Evolutionary conservation across 352 stramenopile genomes (phyloP), one percentile per base, ranked within the genome.

Genomic region (Pythium grandisporangium): DNA sequence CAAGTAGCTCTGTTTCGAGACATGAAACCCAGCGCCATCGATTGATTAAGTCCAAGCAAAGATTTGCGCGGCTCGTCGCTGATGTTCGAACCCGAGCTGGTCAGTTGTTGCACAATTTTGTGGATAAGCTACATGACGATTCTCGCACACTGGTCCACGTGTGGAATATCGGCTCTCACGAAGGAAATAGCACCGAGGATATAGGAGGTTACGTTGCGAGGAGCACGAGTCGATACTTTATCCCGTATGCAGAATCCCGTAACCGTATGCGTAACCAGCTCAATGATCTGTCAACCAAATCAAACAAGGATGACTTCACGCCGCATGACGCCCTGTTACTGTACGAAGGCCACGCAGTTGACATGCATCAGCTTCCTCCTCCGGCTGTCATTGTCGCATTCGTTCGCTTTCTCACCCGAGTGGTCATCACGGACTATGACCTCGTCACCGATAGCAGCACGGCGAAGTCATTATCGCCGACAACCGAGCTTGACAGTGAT

Each of bases 351-450:
- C 13, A 6, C 2, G 52, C 52, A 1, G 36, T 54, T 2, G 52
- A 60, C 20, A 20, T 25, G 0, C n/a, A 35, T 16, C 46, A 47
- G 16, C 17, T 60, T 1, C 47, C 52, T 1, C 52, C 52, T 1
- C 41, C 52, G 11, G 45, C 37, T 6, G 53, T 60, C 39, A 45
- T 60, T 14, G 25, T 41, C 8, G 39, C 52, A 4, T 60, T 60
- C 34, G 30, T 32, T 11, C 48, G 46, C 19, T 60, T 60, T 45
- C 45, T 60, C 23, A 20, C 27, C 12, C 34, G 52, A 8, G 45
- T 60, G 2, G 33, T 60, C 14, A 44, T 40, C 14, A 51, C 45
- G 14, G 52, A 60, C 17, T 60, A 60, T 24, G 52, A 51, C 12
- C 25, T 60, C 5, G 7, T 51, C 7, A 26, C 49, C 4, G 20